These are phyloP conservation scores for Diaporthe sp. DNA, from an alignment of 2,329 filamentous ascomycete genomes.

Conservation along the genomic window DNA sequence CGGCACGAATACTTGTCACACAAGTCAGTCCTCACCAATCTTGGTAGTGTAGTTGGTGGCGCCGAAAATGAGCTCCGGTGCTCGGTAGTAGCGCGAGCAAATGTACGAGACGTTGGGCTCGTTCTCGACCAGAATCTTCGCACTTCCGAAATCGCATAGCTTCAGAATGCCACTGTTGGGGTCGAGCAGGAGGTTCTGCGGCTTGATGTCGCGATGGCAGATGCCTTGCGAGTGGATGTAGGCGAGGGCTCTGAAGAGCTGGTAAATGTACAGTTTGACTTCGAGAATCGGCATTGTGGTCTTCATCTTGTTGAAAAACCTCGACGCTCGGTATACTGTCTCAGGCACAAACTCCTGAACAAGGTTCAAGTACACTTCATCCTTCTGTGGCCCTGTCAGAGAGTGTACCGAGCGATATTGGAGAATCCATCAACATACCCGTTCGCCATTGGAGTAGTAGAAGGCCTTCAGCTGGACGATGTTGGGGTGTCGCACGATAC, in stretches of 20 bases:
- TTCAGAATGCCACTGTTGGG: constrained; percentile 93
- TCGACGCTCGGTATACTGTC: constrained; percentile 96
- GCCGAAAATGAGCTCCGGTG: constrained; percentile 97
- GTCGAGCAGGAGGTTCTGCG: constrained; percentile 95
- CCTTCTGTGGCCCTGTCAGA: constrained; percentile 74
- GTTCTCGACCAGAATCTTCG: constrained; percentile 98
- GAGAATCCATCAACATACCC: constrained; percentile 70
- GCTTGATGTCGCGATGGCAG: constrained; percentile 99
- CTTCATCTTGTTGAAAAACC: constrained; percentile 99
- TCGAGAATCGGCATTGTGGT: constrained; percentile 99
- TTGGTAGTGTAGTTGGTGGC: constrained; percentile 99
- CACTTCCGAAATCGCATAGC: constrained; percentile 98
- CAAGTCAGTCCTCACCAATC: constrained; percentile 80
- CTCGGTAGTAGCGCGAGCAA: constrained; percentile 98
- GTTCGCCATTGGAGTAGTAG: constrained; percentile 99
- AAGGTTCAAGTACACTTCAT: constrained; percentile 98
- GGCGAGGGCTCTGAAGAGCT: constrained; percentile 96
- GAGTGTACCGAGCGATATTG: constrained; percentile 38
- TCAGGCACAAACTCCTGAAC: constrained; percentile 98
- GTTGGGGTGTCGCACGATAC: constrained; percentile 98
- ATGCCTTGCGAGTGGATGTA: constrained; percentile 99
- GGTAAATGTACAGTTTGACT: constrained; percentile 99
- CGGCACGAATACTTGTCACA: background rate
- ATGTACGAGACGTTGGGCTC: constrained; percentile 99
- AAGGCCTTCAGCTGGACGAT: constrained; percentile 99